Conservation (phyloP, 2,329 filamentous ascomycete genomes). For the Penicillium sclerotiorum region DNA sequence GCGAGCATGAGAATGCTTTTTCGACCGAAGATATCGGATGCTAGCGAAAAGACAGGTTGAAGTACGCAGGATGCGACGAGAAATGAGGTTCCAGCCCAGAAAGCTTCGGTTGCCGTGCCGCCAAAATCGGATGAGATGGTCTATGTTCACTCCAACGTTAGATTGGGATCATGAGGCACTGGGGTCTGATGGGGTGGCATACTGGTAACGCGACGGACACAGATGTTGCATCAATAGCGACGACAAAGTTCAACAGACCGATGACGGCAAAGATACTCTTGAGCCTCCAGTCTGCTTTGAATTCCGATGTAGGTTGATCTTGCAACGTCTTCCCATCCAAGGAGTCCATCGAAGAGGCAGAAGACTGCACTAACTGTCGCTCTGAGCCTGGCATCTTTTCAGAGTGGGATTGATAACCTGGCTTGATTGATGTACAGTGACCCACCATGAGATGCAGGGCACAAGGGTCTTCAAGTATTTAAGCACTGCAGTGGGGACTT, state of each 20-base stretch:
- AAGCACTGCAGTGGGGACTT: background rate
- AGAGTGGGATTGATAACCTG: too few species aligned
- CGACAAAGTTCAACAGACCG: conserved; percentile 12
- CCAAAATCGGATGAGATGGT: conserved; percentile 12
- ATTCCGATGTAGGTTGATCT: background rate
- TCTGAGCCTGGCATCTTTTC: too few species aligned
- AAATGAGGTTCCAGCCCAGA: conserved; percentile 18
- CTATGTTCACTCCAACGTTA: conserved; percentile 1
- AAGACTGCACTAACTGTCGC: background rate
- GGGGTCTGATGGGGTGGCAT: background rate
- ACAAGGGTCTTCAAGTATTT: background rate
- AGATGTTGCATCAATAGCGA: conserved; percentile 15
- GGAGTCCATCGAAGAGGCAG: background rate
- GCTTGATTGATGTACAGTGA: too few species aligned
- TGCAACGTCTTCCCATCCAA: background rate
- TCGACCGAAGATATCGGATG: conserved; percentile 17
- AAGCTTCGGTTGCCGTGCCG: conserved; percentile 15
- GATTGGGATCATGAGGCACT: background rate
- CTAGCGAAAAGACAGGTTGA: conserved; percentile 12
- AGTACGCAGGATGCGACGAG: conserved; percentile 15
- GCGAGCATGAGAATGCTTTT: conserved; percentile 10
- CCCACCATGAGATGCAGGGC: background rate
- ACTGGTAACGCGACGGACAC: conserved; percentile 16
- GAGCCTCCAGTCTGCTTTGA: conserved; percentile 10
- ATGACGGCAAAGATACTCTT: conserved; percentile 16